A percentile compares a stretch with the other conserved stretches of the same genome.
These are phyloP conservation scores for Xylaria intraflava DNA, from an alignment of 495 filamentous ascomycete species.

Conservation along the genomic window DNA sequence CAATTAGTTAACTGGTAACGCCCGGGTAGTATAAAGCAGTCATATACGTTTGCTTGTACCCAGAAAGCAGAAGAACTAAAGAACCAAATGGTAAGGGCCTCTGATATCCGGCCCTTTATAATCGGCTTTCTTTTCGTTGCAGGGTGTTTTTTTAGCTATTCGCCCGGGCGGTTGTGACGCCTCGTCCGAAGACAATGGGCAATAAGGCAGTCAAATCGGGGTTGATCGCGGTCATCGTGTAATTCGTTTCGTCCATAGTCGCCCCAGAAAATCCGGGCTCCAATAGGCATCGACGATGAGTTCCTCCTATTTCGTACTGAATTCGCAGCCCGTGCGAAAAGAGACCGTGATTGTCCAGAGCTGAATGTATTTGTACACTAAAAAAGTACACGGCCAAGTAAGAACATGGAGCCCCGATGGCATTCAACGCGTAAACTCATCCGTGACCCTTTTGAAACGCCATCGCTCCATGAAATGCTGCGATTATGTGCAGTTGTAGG, in stretches of 20 bases:
- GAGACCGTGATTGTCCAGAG: neutral
- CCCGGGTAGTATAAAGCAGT: neutral
- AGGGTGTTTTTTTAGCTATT: no score
- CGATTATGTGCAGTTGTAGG: conserved; percentile 16
- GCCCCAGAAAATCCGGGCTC: no score
- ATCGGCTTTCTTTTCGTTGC: no score
- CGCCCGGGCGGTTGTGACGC: no score
- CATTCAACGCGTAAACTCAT: conserved; percentile 10
- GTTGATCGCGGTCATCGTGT: no score
- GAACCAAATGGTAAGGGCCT: neutral
- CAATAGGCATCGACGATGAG: no score
- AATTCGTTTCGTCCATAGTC: no score
- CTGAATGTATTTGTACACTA: conserved; percentile 8
- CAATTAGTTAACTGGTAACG: neutral
- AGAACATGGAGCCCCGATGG: conserved; percentile 8
- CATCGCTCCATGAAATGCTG: conserved; percentile 27
- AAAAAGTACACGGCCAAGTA: neutral
- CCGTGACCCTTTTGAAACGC: conserved; percentile 18
- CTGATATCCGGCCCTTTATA: no score
- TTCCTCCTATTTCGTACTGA: neutral
- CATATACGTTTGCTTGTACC: neutral
- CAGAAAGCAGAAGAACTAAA: no score
- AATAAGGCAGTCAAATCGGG: no score
- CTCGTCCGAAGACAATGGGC: no score
- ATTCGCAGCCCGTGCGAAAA: neutral